phyloP scores from a whole-genome alignment of 768 basidiomycete species.

The Amanita fuliginea region DNA sequence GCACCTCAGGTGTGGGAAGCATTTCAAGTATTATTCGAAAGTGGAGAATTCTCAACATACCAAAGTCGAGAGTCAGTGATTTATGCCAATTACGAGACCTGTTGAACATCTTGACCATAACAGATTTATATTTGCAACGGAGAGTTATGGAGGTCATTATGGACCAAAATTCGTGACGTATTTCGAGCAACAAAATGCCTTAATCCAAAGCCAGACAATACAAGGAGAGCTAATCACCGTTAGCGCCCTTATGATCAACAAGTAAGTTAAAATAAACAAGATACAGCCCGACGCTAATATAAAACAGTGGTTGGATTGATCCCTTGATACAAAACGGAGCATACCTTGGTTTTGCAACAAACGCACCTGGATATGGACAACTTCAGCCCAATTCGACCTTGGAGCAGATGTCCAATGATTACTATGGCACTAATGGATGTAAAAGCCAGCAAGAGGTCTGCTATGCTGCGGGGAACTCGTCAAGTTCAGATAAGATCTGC shows the following conservation, averaged over 20 bases:
- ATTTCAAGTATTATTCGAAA: constrained; percentile 55
- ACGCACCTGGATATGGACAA: constrained; percentile 59
- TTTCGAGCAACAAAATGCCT: constrained; percentile 50
- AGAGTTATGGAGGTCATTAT: constrained; percentile 63
- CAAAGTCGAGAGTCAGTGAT: constrained; percentile 37
- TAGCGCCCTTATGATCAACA: constrained; percentile 56
- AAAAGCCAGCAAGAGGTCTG: constrained; percentile 44
- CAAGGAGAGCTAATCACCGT: constrained; percentile 40
- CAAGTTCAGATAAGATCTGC: constrained; percentile 40
- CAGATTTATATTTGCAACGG: constrained; percentile 55
- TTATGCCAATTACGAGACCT: neutral
- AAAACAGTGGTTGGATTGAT: constrained; percentile 52
- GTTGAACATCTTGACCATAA: neutral
- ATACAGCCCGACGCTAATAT: neutral
- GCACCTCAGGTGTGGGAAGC: constrained; percentile 50
- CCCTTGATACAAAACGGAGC: constrained; percentile 53
- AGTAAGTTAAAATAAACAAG: constrained; percentile 20
- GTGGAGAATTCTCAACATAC: constrained; percentile 37
- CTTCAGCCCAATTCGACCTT: constrained; percentile 39
- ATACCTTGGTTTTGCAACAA: constrained; percentile 45
- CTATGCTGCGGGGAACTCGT: constrained; percentile 38
- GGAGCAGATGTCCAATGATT: constrained; percentile 33
- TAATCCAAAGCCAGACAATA: constrained; percentile 32
- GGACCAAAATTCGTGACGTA: constrained; percentile 54
- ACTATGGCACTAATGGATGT: constrained; percentile 39